These are phyloP conservation scores for Juncus inflexus DNA, from an alignment of 176 grass and related monocot genomes.

Conservation along the genomic window DNA sequence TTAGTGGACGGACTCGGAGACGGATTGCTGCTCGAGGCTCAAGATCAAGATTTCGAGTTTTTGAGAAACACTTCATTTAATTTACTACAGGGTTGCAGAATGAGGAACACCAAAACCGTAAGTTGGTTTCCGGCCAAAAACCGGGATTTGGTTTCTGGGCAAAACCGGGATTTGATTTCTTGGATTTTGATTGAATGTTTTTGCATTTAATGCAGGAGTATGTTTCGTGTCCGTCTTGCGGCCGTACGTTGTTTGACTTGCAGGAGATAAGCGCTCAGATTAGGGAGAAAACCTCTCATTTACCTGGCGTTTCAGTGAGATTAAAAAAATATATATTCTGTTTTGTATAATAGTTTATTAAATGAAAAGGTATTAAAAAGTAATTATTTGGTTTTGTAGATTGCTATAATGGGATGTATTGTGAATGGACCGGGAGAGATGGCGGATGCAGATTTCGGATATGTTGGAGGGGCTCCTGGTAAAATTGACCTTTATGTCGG, in stretches of 20 bases:
- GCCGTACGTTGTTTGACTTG: conserved; percentile 87
- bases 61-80: conserved; percentile 96
- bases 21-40: conserved; percentile 77
- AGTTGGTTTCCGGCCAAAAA: conserved; percentile 11
- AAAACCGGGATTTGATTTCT: no score
- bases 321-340: conserved; percentile 18
- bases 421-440: conserved; percentile 97
- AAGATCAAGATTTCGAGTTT: conserved; percentile 77
- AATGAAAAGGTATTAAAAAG: not conserved
- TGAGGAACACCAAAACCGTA: conserved; percentile 99
- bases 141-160: no score
- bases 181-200: no score
- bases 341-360: not conserved
- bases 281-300: conserved; percentile 84
- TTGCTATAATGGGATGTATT: conserved; percentile 97
- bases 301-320: conserved; percentile 89
- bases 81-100: conserved; percentile 94
- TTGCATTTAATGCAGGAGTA: conserved; percentile 56
- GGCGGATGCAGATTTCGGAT: conserved; percentile 97
- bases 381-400: conserved; percentile 21
- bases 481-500: conserved; percentile 98
- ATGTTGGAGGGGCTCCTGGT: conserved; percentile 84
- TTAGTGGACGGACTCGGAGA: conserved; percentile 96
- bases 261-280: conserved; percentile 91
- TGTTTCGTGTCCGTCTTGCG: conserved; percentile 91